Percentiles rank a stretch among this genome's conserved stretches.
Evolutionary conservation across 768 basidiomycete genomes (phyloP).

Genomic region (Boletus rubropictus): DNA sequence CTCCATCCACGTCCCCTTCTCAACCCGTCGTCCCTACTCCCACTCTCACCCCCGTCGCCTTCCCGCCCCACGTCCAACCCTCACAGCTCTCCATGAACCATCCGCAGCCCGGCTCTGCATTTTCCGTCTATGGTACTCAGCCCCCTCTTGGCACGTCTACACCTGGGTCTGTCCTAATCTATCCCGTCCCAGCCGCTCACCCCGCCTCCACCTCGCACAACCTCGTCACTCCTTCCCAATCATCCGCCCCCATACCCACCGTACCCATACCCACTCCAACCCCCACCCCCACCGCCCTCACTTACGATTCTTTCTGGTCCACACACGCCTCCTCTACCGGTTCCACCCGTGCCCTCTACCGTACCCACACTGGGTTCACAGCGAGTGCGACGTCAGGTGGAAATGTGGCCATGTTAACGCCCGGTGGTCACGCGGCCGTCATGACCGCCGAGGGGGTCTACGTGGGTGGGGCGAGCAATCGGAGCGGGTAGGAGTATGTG

Average conservation of each 20-base stretch:
- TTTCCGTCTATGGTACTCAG: neutral
- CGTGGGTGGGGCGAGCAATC: conserved; percentile 22
- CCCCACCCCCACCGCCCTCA: conserved; percentile 32
- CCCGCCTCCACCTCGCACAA: neutral
- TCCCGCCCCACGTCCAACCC: conserved; percentile 1
- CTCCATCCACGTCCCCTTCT: neutral
- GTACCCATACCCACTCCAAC: conserved; percentile 1
- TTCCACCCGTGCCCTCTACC: conserved; percentile 25
- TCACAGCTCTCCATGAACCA: conserved; percentile 7
- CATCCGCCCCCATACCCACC: conserved; percentile 1
- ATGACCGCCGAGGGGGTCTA: conserved; percentile 32
- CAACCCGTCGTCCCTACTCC: neutral
- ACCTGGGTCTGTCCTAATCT: neutral
- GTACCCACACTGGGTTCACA: conserved; percentile 27
- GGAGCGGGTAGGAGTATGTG: neutral
- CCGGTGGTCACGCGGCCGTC: conserved; percentile 27
- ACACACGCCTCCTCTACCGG: conserved; percentile 37
- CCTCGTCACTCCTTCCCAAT: neutral
- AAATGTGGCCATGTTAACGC: conserved; percentile 30
- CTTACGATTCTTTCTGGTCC: conserved; percentile 64
- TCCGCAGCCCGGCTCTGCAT: conserved; percentile 4
- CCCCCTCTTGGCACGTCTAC: neutral
- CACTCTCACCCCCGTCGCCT: neutral
- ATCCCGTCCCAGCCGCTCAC: neutral
- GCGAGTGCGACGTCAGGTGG: conserved; percentile 22